A percentile compares a stretch with the other conserved stretches of the same genome.
Evolutionary conservation across 371 early-diverging fungal species (phyloP).

Genomic region (Mortierella sp.): DNA sequence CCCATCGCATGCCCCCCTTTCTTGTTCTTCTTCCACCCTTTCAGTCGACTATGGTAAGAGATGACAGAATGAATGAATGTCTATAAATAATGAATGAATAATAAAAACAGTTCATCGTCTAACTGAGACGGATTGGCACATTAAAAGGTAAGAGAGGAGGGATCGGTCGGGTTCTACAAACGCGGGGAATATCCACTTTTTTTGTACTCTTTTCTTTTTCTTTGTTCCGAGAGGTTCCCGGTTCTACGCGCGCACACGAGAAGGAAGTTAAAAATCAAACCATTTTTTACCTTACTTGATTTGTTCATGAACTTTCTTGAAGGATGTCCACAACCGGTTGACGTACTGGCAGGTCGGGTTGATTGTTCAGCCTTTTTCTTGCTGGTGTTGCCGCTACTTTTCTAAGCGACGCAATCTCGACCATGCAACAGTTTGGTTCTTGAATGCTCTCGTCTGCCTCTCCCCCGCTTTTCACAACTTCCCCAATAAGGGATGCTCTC

Average conservation of each 20-base stretch:
- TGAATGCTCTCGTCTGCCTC: not conserved
- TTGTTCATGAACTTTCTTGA: not conserved
- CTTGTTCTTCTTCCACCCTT: not conserved
- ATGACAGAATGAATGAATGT: not conserved
- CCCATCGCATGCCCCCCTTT: not conserved
- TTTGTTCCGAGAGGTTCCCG: slow-evolving; percentile 8
- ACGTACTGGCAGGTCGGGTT: not conserved
- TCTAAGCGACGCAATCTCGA: not conserved
- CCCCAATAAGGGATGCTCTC: not conserved
- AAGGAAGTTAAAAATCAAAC: not conserved
- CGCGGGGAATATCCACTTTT: slow-evolving; percentile 31
- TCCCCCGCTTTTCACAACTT: slow-evolving; percentile 1
- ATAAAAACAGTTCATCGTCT: not conserved
- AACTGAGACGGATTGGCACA: not conserved
- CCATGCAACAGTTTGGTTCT: not conserved
- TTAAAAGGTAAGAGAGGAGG: not conserved
- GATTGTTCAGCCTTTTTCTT: slow-evolving; percentile 1
- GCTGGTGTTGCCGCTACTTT: no score
- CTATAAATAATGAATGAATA: not conserved
- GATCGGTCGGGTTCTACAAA: slow-evolving; percentile 9
- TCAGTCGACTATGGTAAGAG: not conserved
- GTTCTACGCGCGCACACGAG: slow-evolving; percentile 9
- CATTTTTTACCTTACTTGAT: not conserved
- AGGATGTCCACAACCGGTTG: no score
- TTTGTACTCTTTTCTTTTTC: not conserved